Conservation (phyloP, 495 filamentous ascomycete genomes). For the Ramalina intermedia region DNA sequence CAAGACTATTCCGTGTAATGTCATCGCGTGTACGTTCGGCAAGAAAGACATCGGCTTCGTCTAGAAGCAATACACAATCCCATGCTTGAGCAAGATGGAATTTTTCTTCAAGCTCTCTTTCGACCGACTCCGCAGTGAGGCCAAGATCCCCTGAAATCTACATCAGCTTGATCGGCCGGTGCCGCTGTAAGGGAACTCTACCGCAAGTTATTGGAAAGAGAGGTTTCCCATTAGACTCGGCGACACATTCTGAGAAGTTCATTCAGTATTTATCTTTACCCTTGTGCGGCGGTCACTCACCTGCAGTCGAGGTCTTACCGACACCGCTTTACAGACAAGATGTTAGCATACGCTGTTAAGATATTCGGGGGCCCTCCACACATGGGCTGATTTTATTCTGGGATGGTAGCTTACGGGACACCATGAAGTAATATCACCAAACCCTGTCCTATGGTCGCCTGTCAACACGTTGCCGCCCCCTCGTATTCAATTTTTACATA, state of each 20-base stretch:
- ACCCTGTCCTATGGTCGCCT: constrained; percentile 14
- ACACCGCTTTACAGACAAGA: constrained; percentile 16
- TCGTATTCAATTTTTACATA: neutral
- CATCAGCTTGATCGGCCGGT: no score
- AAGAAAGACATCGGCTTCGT: constrained; percentile 58
- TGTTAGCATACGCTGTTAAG: no score
- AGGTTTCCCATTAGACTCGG: constrained; percentile 16
- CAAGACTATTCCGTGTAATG: constrained; percentile 15
- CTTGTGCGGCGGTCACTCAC: neutral
- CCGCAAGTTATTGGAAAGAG: constrained; percentile 19
- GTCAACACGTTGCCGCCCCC: no score
- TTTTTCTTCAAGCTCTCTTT: constrained; percentile 29
- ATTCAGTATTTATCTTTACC: neutral
- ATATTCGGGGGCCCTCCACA: no score
- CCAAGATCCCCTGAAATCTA: constrained; percentile 2
- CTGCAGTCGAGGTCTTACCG: constrained; percentile 24
- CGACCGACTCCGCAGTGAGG: neutral
- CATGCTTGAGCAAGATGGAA: constrained; percentile 8
- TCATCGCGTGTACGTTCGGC: constrained; percentile 30
- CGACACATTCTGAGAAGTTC: constrained; percentile 14
- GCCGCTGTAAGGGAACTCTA: no score
- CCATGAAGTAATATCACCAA: constrained; percentile 39
- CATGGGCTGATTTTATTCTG: no score
- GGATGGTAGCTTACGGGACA: constrained; percentile 15
- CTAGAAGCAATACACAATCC: constrained; percentile 36